Percentiles rank a stretch among this genome's conserved stretches.
Evolutionary conservation across 2,329 filamentous ascomycete species (phyloP).

Genomic region (Sclerotinia spermophila): DNA sequence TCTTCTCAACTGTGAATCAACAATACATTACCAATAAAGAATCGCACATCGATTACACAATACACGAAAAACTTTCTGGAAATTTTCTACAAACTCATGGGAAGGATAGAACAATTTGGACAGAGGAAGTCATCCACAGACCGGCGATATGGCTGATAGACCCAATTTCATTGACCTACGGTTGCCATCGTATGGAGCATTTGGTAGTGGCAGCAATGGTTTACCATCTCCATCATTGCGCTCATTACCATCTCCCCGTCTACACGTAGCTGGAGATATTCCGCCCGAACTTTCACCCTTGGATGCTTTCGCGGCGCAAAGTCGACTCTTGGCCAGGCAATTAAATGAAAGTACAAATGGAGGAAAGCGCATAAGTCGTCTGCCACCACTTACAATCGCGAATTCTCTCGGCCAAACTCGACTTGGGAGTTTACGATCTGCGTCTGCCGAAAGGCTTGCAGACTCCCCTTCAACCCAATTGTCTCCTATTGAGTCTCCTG

Average conservation of each 20-base stretch:
- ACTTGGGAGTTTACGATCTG: conserved; percentile 75
- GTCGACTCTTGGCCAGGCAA: conserved; percentile 79
- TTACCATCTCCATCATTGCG: conserved; percentile 28
- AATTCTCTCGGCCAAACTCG: conserved; percentile 76
- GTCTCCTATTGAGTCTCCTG: conserved; percentile 34
- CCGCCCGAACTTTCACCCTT: conserved; percentile 90
- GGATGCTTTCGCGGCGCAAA: conserved; percentile 92
- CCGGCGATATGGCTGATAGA: conserved; percentile 31
- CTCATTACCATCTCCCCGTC: conserved; percentile 56
- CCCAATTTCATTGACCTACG: conserved; percentile 36
- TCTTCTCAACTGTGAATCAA: not conserved
- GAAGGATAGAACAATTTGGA: conserved; percentile 12
- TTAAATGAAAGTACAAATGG: conserved; percentile 73
- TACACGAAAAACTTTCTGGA: not conserved
- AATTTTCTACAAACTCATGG: conserved; percentile 6
- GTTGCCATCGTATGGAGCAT: conserved; percentile 33
- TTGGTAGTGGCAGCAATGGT: conserved; percentile 25
- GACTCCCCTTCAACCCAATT: conserved; percentile 24
- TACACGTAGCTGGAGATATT: conserved; percentile 74
- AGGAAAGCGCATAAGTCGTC: conserved; percentile 76
- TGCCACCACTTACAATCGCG: conserved; percentile 78
- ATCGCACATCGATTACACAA: not conserved
- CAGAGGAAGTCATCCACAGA: conserved; percentile 9
- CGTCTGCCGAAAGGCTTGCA: conserved; percentile 55
- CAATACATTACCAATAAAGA: not conserved